Base-by-base conservation (phyloP, 2,329 filamentous ascomycete species). In the Sarocladiaceae sp. region DNA sequence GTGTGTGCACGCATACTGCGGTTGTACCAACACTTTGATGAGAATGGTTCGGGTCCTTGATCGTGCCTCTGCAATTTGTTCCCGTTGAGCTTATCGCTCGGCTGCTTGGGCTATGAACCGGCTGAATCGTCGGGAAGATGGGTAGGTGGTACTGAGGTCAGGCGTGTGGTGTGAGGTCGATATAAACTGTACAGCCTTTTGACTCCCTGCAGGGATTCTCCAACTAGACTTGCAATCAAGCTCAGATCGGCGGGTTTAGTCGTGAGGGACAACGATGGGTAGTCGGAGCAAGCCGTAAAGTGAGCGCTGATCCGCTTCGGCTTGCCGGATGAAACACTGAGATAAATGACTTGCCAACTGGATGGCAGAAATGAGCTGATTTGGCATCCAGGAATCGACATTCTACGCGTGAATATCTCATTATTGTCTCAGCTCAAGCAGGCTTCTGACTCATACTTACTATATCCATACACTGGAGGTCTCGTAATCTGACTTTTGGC, bases 61-160 rank as follows among this genome's bases (percentile, higher is more conserved):
- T 9, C 9, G 11, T 12, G 10, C 13, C 6, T 16, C 18, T 15
- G 4, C 19, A 27, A 27, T 41, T 11, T 41, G 29, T 29, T 41
- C 23, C 24, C 15, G 37, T 18, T 41, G 37, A 41, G 37, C 37
- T 41, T 41, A 41, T 41, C 37, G 21, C 37, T 41, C 37, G 37
- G 21, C 15, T 41, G 23, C 29, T 41, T 41, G 37, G 37, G 37
- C 37, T 41, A 24, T 27, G 26, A 24, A 29, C 37, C 37, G 37
- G 37, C 13, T 41, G 37, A 41, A 41, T 41, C n/a, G 37, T 6
- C 19, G 37, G 37, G 6, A 27, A 7, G 26, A 29, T 29, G 26
- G 9, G 13, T 9, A 7, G 9, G 13, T 29, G 13, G 7, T 29
- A 29, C 26, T 29, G n/a, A n/a, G n/a, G n/a, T n/a, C n/a, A n/a